phyloP scores from a whole-genome alignment of 257 asterid species.

The Handroanthus guayacan region DNA sequence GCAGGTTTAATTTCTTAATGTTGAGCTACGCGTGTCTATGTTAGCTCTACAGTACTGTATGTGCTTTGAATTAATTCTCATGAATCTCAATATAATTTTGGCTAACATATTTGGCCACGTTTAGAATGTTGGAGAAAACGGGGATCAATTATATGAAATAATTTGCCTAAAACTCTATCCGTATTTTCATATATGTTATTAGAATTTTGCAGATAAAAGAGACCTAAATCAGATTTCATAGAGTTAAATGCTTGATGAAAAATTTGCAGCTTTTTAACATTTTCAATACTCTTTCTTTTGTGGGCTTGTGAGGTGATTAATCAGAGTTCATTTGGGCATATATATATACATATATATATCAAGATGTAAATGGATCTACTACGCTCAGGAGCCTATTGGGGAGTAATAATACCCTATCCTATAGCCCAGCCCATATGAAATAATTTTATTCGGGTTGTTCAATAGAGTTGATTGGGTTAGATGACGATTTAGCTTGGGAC shows the following conservation, averaged over 20 bases:
- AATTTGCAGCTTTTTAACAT: not conserved
- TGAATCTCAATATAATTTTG: not conserved
- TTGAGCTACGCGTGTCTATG: not conserved
- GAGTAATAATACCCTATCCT: not conserved
- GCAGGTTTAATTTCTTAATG: not conserved
- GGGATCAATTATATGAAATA: no score
- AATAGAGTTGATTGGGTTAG: no score
- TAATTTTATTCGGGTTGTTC: no score
- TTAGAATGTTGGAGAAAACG: not conserved
- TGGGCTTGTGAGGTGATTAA: constrained; percentile 15
- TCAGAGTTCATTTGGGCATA: not conserved
- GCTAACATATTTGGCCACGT: not conserved
- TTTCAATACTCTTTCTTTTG: not conserved
- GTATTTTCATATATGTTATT: not conserved
- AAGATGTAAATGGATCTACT: no score
- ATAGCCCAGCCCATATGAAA: constrained; percentile 15
- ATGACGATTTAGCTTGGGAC: no score
- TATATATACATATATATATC: no score
- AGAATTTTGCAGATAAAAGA: not conserved
- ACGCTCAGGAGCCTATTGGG: not conserved
- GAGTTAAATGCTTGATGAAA: no score
- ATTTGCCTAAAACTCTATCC: not conserved
- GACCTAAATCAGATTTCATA: not conserved
- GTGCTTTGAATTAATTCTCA: not conserved
- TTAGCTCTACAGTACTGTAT: not conserved